These are phyloP conservation scores for Talaromyces stipitatus DNA, from an alignment of 495 filamentous ascomycete species.

Conservation along the genomic window DNA sequence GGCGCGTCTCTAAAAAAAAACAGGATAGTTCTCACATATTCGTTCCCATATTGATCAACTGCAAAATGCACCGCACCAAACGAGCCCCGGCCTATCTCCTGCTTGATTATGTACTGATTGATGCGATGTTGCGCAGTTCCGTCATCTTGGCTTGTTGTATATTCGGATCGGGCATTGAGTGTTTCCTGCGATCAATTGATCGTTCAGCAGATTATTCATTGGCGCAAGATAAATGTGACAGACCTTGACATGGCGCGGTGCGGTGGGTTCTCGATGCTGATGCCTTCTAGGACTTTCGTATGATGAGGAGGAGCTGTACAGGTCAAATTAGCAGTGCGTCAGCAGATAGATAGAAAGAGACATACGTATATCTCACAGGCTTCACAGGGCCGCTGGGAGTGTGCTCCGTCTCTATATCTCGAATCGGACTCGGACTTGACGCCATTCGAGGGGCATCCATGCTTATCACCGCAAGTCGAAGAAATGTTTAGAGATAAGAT, in stretches of 20 bases:
- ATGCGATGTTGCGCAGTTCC: constrained; percentile 71
- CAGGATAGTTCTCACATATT: constrained; percentile 73
- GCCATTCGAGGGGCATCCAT: constrained; percentile 16
- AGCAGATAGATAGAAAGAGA: constrained; percentile 1
- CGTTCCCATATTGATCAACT: constrained; percentile 79
- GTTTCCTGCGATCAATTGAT: constrained; percentile 61
- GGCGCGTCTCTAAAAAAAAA: background rate
- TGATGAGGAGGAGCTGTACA: constrained; percentile 38
- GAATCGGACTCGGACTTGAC: constrained; percentile 13
- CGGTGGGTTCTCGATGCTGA: constrained; percentile 63
- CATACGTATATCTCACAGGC: constrained; percentile 35
- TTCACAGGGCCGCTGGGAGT: background rate
- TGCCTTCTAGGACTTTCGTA: constrained; percentile 68
- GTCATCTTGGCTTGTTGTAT: constrained; percentile 78
- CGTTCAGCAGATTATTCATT: background rate
- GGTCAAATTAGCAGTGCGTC: background rate
- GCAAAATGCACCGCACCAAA: constrained; percentile 93
- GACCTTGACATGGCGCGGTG: constrained; percentile 65
- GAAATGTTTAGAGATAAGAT: background rate
- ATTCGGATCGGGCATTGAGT: constrained; percentile 80
- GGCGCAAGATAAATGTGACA: constrained; percentile 11
- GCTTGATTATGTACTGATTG: constrained; percentile 90
- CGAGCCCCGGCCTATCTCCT: constrained; percentile 92
- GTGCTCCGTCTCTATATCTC: constrained; percentile 14
- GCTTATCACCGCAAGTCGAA: background rate